Percentiles rank a stretch among this genome's conserved stretches.
Evolutionary conservation across 2,329 filamentous ascomycete species (phyloP).

Genomic region (Curvularia hawaiiensis): DNA sequence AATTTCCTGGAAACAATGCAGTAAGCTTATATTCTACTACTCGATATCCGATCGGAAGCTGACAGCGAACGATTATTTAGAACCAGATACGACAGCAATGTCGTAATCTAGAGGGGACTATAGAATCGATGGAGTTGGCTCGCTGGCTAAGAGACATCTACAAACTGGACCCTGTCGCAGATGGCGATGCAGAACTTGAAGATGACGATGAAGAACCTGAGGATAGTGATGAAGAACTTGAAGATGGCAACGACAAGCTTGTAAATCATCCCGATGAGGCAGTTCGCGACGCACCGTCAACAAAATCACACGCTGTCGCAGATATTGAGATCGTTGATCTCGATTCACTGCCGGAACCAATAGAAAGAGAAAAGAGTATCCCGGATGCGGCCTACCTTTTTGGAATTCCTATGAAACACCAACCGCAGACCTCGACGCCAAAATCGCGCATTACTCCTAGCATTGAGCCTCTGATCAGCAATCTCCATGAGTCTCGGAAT

Average conservation of each 20-base stretch:
- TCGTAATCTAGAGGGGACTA: slow-evolving; percentile 64
- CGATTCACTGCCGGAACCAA: slow-evolving; percentile 22
- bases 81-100: slow-evolving; percentile 62
- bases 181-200: slow-evolving; percentile 8
- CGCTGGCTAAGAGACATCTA: slow-evolving; percentile 49
- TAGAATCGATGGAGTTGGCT: slow-evolving; percentile 65
- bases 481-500: not conserved
- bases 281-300: not conserved
- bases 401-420: not conserved
- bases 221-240: slow-evolving; percentile 10
- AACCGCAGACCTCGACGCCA: not conserved
- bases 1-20: slow-evolving; percentile 56
- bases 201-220: slow-evolving; percentile 12
- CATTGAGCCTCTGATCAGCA: slow-evolving; percentile 6
- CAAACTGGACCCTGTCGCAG: slow-evolving; percentile 10
- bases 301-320: not conserved
- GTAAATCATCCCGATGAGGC: not conserved
- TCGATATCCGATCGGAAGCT: not conserved
- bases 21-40: not conserved
- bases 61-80: not conserved
- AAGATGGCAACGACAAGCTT: slow-evolving; percentile 6
- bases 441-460: slow-evolving; percentile 11
- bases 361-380: slow-evolving; percentile 4
- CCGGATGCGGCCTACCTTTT: not conserved
- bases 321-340: slow-evolving; percentile 25